Percentiles rank a stretch among this genome's conserved stretches.
Evolutionary conservation across 1,284 basidiomycete genomes (phyloP).

Genomic region (Entoloma clypeatum): DNA sequence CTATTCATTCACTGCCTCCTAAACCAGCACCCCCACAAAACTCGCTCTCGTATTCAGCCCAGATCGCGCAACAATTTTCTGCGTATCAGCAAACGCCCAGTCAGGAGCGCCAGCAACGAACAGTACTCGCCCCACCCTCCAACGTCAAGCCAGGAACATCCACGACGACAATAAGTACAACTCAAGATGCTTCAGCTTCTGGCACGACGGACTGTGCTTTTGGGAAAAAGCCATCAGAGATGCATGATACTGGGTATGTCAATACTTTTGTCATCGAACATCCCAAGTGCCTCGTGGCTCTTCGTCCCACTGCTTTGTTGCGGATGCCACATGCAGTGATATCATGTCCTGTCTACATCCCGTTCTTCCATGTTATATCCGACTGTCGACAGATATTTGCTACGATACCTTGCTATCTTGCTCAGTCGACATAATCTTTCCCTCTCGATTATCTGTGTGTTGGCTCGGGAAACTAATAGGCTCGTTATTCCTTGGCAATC

Average conservation of each 20-base stretch:
- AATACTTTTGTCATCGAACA: too few relatives aligned
- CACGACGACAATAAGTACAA: constrained; percentile 26
- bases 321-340: constrained; percentile 9
- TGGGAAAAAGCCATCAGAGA: constrained; percentile 74
- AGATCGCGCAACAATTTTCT: constrained; percentile 69
- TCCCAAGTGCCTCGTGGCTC: constrained; percentile 9
- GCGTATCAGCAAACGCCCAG: constrained; percentile 64
- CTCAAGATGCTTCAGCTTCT: constrained; percentile 27
- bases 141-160: constrained; percentile 9
- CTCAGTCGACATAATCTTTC: constrained; percentile 18
- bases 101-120: constrained; percentile 57
- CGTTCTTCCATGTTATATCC: constrained; percentile 23
- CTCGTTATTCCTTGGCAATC: constrained; percentile 22
- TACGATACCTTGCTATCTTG: constrained; percentile 31
- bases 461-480: constrained; percentile 21
- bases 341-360: constrained; percentile 15
- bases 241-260: constrained; percentile 94
- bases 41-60: constrained; percentile 60
- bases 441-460: constrained; percentile 20
- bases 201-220: constrained; percentile 37
- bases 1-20: constrained; percentile 26
- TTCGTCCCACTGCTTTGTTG: constrained; percentile 12
- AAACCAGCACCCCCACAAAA: constrained; percentile 29
- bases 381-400: constrained; percentile 27
- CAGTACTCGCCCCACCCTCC: constrained; percentile 24